Evolutionary conservation across 1,284 basidiomycete genomes (phyloP), one percentile per base, ranked within the genome.

Genomic region (Heimioporus punctisporus): DNA sequence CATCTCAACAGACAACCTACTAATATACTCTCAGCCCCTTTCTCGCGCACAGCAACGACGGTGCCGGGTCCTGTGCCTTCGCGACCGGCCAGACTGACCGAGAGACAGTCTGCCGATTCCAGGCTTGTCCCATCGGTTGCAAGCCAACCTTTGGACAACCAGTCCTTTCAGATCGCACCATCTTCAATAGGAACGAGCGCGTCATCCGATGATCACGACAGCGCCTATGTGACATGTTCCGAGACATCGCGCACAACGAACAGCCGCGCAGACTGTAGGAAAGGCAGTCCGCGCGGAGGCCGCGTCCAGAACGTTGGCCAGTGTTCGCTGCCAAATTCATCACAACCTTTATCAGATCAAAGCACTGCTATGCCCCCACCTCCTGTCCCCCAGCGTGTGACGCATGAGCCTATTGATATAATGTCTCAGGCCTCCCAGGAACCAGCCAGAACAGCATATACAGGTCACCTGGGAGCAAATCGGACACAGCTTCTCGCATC

Each of bases 401-500:
- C 56, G 9, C 52, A 51, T 24, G 24, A 43, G 9, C 7, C 59
- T 30, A 19, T 11, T 1, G 58, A 60, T 28, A n/a, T 45, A 24
- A 12, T 15, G 42, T 25, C 40, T 11, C 52, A 53, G 14, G 50
- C 50, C 7, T 25, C 40, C 12, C 52, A 53, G 14, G 50, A 51
- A 9, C 49, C 50, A 31, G 52, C 57, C 14, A 45, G 48, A 44
- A 31, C 44, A 6, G 26, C 37, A 14, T 50, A 30, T 46, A 42
- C 39, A 44, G 40, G 51, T 6, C 56, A 34, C 31, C 9, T 19
- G 14, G 31, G 55, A 34, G 56, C n/a, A n/a, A n/a, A 61, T 31
- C 59, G 56, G 21, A 61, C 66, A 23, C 60, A 62, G 6, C 49
- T 81, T 47, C 58, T 77, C 19, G 60, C 68, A 15, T 73, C 74